Evolutionary conservation across 2,329 filamentous ascomycete genomes (phyloP).

Genomic region (Leptographium flavum): DNA sequence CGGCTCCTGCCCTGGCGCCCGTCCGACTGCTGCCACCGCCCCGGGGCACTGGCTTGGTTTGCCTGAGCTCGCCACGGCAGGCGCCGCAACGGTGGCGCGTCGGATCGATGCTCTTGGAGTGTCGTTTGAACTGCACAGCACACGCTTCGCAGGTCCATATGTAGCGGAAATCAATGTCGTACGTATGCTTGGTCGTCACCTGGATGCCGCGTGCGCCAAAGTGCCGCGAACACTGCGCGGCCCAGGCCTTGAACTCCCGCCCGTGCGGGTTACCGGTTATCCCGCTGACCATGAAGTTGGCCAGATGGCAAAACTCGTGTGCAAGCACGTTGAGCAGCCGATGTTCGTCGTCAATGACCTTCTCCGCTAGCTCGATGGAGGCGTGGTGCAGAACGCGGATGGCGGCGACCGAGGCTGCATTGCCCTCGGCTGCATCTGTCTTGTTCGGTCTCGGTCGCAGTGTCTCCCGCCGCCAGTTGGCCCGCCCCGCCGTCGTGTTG

Average conservation of each 20-base stretch:
- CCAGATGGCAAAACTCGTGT: constrained; percentile 91
- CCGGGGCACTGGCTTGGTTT: constrained; percentile 66
- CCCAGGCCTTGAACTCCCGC: constrained; percentile 15
- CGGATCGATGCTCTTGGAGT: constrained; percentile 74
- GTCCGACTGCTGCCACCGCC: constrained; percentile 12
- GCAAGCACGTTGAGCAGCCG: constrained; percentile 82
- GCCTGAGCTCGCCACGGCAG: constrained; percentile 58
- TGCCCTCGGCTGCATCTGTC: neutral
- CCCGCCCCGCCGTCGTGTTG: constrained; percentile 64
- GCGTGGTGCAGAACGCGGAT: constrained; percentile 43
- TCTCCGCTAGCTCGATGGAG: constrained; percentile 75
- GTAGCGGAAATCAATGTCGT: constrained; percentile 86
- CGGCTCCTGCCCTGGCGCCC: neutral
- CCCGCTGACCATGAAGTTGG: constrained; percentile 76
- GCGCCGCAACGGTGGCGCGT: constrained; percentile 56
- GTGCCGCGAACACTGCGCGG: constrained; percentile 26
- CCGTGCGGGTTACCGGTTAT: constrained; percentile 13
- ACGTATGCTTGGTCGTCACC: constrained; percentile 82
- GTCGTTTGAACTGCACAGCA: constrained; percentile 59
- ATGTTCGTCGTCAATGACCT: constrained; percentile 66
- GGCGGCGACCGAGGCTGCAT: neutral
- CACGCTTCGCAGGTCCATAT: constrained; percentile 68
- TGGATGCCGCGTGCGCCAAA: constrained; percentile 52
- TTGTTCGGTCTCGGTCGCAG: constrained; percentile 19
- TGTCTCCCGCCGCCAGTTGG: constrained; percentile 54